Percentiles rank a stretch among this genome's conserved stretches.
Conservation (phyloP, 768 basidiomycete genomes). For the Roridomyces roridus region DNA sequence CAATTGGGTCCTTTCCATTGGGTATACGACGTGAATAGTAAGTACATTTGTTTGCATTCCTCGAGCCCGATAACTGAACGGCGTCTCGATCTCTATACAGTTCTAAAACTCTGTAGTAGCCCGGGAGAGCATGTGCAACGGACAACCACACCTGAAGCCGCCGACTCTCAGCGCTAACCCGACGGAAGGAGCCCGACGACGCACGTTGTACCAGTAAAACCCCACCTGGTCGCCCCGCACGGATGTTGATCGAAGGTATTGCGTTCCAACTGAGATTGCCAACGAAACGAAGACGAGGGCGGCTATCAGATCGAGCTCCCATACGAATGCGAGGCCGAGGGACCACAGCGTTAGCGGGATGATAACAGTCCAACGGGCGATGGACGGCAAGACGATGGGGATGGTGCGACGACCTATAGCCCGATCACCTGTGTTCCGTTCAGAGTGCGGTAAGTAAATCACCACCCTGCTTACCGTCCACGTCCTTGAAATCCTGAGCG, state of each 20-base stretch:
- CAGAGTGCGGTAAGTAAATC: too few relatives aligned
- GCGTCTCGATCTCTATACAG: not conserved
- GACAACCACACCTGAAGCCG: not conserved
- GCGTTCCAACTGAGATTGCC: slow-evolving; percentile 31
- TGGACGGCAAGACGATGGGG: slow-evolving; percentile 48
- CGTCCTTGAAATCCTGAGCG: slow-evolving; percentile 55
- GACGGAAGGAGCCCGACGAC: not conserved
- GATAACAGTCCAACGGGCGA: slow-evolving; percentile 36
- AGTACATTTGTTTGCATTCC: too few relatives aligned
- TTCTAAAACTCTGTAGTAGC: not conserved
- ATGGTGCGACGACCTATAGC: slow-evolving; percentile 46
- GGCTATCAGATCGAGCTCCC: slow-evolving; percentile 38
- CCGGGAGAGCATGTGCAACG: not conserved
- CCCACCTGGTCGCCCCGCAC: not conserved
- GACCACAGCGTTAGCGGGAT: slow-evolving; percentile 47
- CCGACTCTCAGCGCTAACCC: not conserved
- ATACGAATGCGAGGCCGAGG: slow-evolving; percentile 34
- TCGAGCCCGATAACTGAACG: too few relatives aligned
- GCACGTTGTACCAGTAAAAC: slow-evolving; percentile 5
- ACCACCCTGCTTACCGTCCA: slow-evolving; percentile 4
- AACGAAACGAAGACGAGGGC: slow-evolving; percentile 35
- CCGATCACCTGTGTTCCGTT: slow-evolving; percentile 39
- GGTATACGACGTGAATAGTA: too few relatives aligned
- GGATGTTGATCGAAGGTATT: slow-evolving; percentile 1
- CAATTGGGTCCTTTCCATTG: too few relatives aligned